Evolutionary conservation across 306 rosid genomes (phyloP).

Genomic region (Vicia sativa): DNA sequence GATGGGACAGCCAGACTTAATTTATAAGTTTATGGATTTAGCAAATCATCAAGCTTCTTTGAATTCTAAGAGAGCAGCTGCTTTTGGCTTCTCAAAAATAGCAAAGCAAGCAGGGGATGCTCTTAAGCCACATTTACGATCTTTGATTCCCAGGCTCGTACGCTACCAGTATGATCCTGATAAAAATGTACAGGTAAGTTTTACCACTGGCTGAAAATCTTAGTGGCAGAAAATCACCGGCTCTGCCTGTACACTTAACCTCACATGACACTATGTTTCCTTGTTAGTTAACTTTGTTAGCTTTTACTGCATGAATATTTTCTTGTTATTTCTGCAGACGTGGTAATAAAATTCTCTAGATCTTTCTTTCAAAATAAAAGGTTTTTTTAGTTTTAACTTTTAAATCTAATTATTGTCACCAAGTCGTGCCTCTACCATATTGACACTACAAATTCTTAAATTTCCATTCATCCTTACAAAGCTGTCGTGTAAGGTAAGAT

Average conservation of each 20-base stretch:
- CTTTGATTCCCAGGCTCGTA: slow-evolving; percentile 88
- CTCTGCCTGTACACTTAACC: slow-evolving; percentile 17
- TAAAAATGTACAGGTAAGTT: slow-evolving; percentile 90
- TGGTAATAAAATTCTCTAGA: too few relatives aligned
- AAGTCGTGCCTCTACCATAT: too few relatives aligned
- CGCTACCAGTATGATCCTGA: slow-evolving; percentile 99
- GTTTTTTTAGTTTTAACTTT: too few relatives aligned
- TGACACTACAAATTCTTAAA: too few relatives aligned
- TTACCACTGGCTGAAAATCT: slow-evolving; percentile 31
- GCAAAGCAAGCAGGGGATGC: slow-evolving; percentile 97
- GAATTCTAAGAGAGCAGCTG: slow-evolving; percentile 94
- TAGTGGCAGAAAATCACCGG: not conserved
- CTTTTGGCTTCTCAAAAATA: slow-evolving; percentile 97
- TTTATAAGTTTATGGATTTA: slow-evolving; percentile 96
- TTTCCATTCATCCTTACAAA: too few relatives aligned
- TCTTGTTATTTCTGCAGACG: too few relatives aligned
- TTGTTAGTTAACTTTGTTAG: slow-evolving; percentile 9
- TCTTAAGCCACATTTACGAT: slow-evolving; percentile 75
- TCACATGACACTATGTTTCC: slow-evolving; percentile 4
- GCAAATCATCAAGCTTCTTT: slow-evolving; percentile 93
- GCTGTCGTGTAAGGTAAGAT: too few relatives aligned
- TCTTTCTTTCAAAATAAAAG: too few relatives aligned
- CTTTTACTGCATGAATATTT: slow-evolving; percentile 13
- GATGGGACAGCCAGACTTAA: slow-evolving; percentile 98
- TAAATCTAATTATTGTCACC: too few relatives aligned